Conservation (phyloP, 73 alveolate species). For the Paramecium biaurelia region DNA sequence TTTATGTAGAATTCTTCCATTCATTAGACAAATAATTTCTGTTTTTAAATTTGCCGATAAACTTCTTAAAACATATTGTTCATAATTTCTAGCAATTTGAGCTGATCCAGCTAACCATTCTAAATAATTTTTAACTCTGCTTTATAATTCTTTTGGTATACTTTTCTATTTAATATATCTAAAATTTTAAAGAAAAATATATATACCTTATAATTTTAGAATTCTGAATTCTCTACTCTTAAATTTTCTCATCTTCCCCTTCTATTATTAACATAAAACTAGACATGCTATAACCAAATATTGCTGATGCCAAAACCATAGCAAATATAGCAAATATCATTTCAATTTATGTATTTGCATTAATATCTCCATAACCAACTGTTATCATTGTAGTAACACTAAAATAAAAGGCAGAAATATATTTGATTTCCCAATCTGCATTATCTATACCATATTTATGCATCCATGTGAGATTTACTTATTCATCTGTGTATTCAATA, state of each 20-base stretch:
- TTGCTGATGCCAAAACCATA: constrained; percentile 39
- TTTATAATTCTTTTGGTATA: constrained; percentile 54
- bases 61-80: background rate
- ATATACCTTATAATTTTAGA: background rate
- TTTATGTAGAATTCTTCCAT: background rate
- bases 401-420: constrained; percentile 78
- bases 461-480: background rate
- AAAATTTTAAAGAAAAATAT: background rate
- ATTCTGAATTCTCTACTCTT: constrained; percentile 32
- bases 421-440: constrained; percentile 50
- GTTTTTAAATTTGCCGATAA: constrained; percentile 43
- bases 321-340: constrained; percentile 44
- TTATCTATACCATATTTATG: background rate
- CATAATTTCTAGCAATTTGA: constrained; percentile 32
- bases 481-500: background rate
- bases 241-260: background rate
- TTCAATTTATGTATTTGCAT: constrained; percentile 59
- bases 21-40: constrained; percentile 8
- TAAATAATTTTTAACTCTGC: constrained; percentile 64
- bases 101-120: constrained; percentile 58
- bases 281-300: constrained; percentile 40
- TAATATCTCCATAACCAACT: constrained; percentile 86
- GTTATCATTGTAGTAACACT: constrained; percentile 85
- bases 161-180: constrained; percentile 35
- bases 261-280: constrained; percentile 34